Evolutionary conservation across 306 rosid species (phyloP).

Genomic region (Corylus heterophylla): DNA sequence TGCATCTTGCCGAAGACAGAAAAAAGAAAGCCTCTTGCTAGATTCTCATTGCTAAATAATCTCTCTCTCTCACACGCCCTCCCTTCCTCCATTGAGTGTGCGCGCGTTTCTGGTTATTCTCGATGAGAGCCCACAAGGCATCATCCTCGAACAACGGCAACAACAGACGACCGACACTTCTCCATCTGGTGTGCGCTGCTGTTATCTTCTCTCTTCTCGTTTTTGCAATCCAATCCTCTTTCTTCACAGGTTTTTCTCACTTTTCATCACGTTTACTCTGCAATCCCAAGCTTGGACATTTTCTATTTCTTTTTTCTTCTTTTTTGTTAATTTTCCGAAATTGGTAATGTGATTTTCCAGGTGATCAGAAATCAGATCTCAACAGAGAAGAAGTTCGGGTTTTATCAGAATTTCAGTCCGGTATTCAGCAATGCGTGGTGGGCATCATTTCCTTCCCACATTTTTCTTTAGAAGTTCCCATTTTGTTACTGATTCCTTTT

Average conservation of each 20-base stretch:
- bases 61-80: background rate
- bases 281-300: background rate
- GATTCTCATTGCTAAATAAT: background rate
- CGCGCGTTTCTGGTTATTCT: background rate
- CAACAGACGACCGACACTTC: conserved; percentile 53
- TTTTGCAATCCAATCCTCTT: conserved; percentile 76
- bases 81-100: background rate
- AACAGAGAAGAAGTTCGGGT: conserved; percentile 37
- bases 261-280: background rate
- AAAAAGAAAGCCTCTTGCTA: too few species aligned
- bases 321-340: background rate
- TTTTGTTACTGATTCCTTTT: background rate
- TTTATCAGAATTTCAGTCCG: conserved; percentile 67
- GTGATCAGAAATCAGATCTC: conserved; percentile 49
- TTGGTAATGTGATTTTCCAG: conserved; percentile 32
- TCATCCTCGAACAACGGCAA: conserved; percentile 8
- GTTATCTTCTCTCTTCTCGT: conserved; percentile 70
- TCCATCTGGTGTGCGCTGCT: conserved; percentile 67
- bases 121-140: conserved; percentile 66
- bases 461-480: background rate
- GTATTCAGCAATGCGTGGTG: conserved; percentile 90
- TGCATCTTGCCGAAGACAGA: background rate
- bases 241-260: conserved; percentile 55
- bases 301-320: background rate
- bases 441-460: background rate